phyloP scores from a whole-genome alignment of 257 asterid species.

The Ehretia macrophylla region DNA sequence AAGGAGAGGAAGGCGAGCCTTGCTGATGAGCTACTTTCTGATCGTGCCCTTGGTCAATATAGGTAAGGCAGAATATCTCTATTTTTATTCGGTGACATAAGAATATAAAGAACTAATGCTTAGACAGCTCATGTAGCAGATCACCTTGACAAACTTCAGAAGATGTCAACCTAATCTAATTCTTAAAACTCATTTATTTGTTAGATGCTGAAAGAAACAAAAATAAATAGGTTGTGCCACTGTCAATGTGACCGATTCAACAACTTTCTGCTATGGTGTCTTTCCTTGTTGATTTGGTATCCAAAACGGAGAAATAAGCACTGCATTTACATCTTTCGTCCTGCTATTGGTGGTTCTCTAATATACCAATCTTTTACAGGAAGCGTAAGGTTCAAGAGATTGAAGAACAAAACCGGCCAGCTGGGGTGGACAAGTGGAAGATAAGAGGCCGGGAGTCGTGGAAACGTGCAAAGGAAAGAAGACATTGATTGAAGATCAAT shows the following conservation, averaged over 20 bases:
- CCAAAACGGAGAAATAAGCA: neutral
- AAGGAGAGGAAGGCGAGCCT: constrained; percentile 81
- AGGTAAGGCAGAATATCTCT: constrained; percentile 38
- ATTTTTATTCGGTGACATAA: neutral
- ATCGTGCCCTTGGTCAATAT: constrained; percentile 41
- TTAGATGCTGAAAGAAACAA: neutral
- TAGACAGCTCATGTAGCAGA: neutral
- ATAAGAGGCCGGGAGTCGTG: constrained; percentile 29
- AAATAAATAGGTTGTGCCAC: too few species aligned
- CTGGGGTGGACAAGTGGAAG: constrained; percentile 82
- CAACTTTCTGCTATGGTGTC: too few species aligned
- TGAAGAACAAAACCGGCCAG: constrained; percentile 69
- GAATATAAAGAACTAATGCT: neutral
- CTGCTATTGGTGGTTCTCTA: neutral
- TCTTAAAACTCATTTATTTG: neutral
- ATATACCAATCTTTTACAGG: constrained; percentile 34
- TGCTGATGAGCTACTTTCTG: constrained; percentile 88
- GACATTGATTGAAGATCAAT: constrained; percentile 17
- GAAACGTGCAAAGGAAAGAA: constrained; percentile 41
- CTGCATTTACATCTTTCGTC: neutral
- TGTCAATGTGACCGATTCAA: too few species aligned
- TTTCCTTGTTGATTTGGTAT: neutral
- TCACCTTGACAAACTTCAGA: neutral
- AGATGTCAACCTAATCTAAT: neutral
- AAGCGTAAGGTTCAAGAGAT: constrained; percentile 89